A percentile compares a stretch with the other conserved stretches of the same genome.
Evolutionary conservation across 2,329 filamentous ascomycete genomes (phyloP).

Genomic region (Curvularia spicifera): DNA sequence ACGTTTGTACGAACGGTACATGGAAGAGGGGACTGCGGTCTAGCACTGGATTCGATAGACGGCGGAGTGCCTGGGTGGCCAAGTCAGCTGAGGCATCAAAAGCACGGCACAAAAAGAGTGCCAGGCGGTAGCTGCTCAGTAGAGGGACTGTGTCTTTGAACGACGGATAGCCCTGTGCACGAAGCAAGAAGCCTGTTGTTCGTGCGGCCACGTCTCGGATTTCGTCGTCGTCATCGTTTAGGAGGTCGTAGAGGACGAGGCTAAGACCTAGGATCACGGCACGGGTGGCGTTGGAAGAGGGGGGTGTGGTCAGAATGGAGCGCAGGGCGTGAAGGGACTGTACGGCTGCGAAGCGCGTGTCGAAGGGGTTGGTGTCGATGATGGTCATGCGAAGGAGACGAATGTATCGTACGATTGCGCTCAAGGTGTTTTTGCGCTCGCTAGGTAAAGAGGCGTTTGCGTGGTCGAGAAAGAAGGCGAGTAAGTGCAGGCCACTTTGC

Average conservation of each 20-base stretch:
- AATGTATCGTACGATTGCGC: slow-evolving; percentile 34
- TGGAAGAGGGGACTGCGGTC: slow-evolving; percentile 1
- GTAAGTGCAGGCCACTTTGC: slow-evolving; percentile 40
- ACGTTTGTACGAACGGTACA: slow-evolving; percentile 18
- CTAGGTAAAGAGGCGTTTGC: slow-evolving; percentile 20
- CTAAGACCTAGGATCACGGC: slow-evolving; percentile 32
- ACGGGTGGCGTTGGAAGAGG: slow-evolving; percentile 15
- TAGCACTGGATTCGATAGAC: slow-evolving; percentile 45
- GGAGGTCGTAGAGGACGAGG: slow-evolving; percentile 55
- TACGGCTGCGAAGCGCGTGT: slow-evolving; percentile 67
- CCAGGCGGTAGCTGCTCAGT: slow-evolving; percentile 54
- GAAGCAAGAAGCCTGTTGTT: slow-evolving; percentile 58
- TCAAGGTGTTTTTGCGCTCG: slow-evolving; percentile 13
- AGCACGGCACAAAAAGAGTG: slow-evolving; percentile 40
- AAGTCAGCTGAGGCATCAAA: slow-evolving; percentile 45
- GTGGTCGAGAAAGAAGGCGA: slow-evolving; percentile 43
- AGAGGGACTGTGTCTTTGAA: slow-evolving; percentile 55
- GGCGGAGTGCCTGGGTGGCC: slow-evolving; percentile 46
- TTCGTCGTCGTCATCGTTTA: slow-evolving; percentile 90
- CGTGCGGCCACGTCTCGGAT: slow-evolving; percentile 70
- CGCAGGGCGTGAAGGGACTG: slow-evolving; percentile 59
- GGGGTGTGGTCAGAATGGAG: slow-evolving; percentile 27
- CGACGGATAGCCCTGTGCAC: slow-evolving; percentile 12
- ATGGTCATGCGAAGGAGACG: slow-evolving; percentile 40
- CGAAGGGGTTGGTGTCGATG: slow-evolving; percentile 59